Conservation (phyloP, 345 rosid species). For the Chamaenerion angustifolium region DNA sequence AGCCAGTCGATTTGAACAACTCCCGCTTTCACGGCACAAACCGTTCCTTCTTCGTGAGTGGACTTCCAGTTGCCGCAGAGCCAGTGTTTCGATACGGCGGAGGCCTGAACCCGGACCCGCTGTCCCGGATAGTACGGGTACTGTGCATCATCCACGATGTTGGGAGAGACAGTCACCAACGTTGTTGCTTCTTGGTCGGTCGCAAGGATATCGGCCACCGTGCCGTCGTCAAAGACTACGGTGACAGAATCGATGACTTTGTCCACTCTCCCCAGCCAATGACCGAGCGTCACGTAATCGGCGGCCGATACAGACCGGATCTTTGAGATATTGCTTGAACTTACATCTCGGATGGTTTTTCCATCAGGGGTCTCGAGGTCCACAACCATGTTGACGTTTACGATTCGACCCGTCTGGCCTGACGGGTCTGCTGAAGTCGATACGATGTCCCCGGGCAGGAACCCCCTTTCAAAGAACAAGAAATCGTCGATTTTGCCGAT, state of each 20-base stretch:
- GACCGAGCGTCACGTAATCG: conserved; percentile 60
- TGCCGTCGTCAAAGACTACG: conserved; percentile 61
- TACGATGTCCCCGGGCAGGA: conserved; percentile 60
- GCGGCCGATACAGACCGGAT: conserved; percentile 50
- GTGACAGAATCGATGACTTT: conserved; percentile 53
- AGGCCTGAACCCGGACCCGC: conserved; percentile 45
- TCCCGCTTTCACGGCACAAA: conserved; percentile 50
- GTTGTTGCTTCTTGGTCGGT: conserved; percentile 23
- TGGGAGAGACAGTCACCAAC: conserved; percentile 35
- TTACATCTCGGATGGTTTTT: conserved; percentile 34
- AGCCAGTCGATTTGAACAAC: conserved; percentile 72
- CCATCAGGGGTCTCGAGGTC: conserved; percentile 56
- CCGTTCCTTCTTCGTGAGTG: conserved; percentile 51
- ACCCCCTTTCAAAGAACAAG: conserved; percentile 73
- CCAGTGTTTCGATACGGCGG: conserved; percentile 53
- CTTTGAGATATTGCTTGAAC: conserved; percentile 46
- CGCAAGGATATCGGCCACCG: conserved; percentile 44
- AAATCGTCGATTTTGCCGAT: conserved; percentile 83
- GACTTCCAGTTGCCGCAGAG: conserved; percentile 64
- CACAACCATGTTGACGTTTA: conserved; percentile 35
- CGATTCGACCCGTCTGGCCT: conserved; percentile 77
- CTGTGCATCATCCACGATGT: conserved; percentile 52
- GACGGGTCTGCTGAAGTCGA: conserved; percentile 40
- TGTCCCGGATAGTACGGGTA: conserved; percentile 76
- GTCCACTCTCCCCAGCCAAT: conserved; percentile 73